Percentiles rank a stretch among this genome's conserved stretches.
Evolutionary conservation across 148 eudicot genomes (phyloP).

Genomic region (Rhododendron molle): DNA sequence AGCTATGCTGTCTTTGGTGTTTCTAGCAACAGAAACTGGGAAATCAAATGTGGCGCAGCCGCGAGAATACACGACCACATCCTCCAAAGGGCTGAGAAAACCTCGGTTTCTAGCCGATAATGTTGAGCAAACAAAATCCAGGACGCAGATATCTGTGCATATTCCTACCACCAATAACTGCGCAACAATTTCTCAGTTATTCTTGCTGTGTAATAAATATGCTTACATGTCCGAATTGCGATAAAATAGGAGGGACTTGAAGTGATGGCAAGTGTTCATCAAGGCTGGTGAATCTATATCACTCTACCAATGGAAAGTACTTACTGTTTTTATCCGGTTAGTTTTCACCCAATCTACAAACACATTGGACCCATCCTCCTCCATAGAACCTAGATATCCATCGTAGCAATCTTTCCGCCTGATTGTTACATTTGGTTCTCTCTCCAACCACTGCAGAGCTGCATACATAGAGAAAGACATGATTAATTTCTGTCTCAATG

Average conservation of each 20-base stretch:
- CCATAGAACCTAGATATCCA: constrained; percentile 38
- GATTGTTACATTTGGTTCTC: constrained; percentile 26
- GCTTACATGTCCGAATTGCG: background rate
- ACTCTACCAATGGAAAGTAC: background rate
- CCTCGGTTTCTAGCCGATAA: constrained; percentile 32
- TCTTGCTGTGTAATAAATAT: background rate
- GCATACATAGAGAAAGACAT: constrained; percentile 5
- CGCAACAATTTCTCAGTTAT: background rate
- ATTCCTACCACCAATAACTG: constrained; percentile 37
- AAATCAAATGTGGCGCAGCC: constrained; percentile 41
- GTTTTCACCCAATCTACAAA: constrained; percentile 32
- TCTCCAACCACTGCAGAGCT: constrained; percentile 41
- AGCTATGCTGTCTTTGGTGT: constrained; percentile 24
- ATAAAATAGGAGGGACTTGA: background rate
- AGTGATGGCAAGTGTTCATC: background rate
- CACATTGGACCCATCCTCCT: constrained; percentile 34
- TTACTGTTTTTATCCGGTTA: constrained; percentile 27
- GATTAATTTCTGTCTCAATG: background rate
- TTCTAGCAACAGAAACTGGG: constrained; percentile 25
- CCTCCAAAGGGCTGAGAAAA: constrained; percentile 29
- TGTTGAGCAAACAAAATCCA: constrained; percentile 40
- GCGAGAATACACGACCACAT: constrained; percentile 33
- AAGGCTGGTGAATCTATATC: background rate
- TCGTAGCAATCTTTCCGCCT: constrained; percentile 41
- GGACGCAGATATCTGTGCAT: constrained; percentile 42